phyloP scores from a whole-genome alignment of 1,284 basidiomycete genomes.

The Tilletia walkeri region DNA sequence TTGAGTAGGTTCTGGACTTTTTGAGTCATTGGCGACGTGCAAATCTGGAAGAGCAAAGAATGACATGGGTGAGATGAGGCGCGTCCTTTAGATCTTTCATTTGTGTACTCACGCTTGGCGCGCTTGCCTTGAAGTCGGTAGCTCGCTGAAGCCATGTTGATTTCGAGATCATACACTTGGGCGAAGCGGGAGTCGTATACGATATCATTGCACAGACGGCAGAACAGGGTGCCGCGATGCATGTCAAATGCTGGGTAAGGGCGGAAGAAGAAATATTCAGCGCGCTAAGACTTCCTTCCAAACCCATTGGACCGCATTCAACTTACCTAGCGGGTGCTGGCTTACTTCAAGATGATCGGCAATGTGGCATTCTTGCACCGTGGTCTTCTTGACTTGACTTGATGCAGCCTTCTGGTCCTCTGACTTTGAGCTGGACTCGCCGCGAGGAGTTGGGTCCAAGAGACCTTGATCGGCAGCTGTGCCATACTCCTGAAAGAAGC shows the following conservation, averaged over 20 bases:
- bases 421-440: no score
- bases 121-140: slow-evolving; percentile 9
- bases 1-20: no score
- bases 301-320: no score
- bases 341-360: slow-evolving; percentile 27
- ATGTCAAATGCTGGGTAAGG: slow-evolving; percentile 40
- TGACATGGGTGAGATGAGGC: not conserved
- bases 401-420: not conserved
- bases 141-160: not conserved
- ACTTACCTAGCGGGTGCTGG: slow-evolving; percentile 25
- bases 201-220: slow-evolving; percentile 45
- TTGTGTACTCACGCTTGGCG: not conserved
- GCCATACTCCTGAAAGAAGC: slow-evolving; percentile 35
- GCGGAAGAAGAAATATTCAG: no score
- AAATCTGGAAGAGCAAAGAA: not conserved
- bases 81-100: not conserved
- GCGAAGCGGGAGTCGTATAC: slow-evolving; percentile 48
- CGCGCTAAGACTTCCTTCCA: no score
- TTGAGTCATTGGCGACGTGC: not conserved
- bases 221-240: slow-evolving; percentile 48
- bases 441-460: not conserved
- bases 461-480: not conserved
- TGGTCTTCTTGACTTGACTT: slow-evolving; percentile 25
- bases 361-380: slow-evolving; percentile 30
- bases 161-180: slow-evolving; percentile 29